These are phyloP conservation scores for Colletotrichum tofieldiae DNA, from an alignment of 2,329 filamentous ascomycete genomes.

Conservation along the genomic window DNA sequence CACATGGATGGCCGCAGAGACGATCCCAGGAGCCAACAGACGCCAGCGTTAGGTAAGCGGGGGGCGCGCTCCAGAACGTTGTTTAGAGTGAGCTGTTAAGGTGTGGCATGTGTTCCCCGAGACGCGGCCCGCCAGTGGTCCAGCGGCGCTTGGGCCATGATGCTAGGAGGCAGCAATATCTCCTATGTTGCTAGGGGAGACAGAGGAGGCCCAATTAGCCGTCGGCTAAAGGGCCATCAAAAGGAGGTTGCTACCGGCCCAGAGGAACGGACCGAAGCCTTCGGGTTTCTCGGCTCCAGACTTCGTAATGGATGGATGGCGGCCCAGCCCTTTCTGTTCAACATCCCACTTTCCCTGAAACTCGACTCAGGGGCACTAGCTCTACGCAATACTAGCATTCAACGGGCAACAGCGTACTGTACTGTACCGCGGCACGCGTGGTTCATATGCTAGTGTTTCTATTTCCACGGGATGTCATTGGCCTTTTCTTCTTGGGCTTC, in stretches of 20 bases:
- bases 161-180: background rate
- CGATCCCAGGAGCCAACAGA: background rate
- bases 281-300: background rate
- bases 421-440: too few relatives aligned
- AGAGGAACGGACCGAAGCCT: background rate
- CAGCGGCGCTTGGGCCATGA: background rate
- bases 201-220: background rate
- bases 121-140: background rate
- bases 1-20: background rate
- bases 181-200: background rate
- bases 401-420: too few relatives aligned
- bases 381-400: background rate
- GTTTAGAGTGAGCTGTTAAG: conserved; percentile 15
- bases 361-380: background rate
- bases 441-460: too few relatives aligned
- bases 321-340: background rate
- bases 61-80: background rate
- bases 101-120: conserved; percentile 13
- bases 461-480: background rate
- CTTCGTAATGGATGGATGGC: background rate
- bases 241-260: background rate
- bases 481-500: background rate
- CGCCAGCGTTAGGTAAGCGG: background rate
- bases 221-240: background rate
- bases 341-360: background rate